phyloP scores from a whole-genome alignment of 2,329 filamentous ascomycete species.

The Metarhizium humberi region DNA sequence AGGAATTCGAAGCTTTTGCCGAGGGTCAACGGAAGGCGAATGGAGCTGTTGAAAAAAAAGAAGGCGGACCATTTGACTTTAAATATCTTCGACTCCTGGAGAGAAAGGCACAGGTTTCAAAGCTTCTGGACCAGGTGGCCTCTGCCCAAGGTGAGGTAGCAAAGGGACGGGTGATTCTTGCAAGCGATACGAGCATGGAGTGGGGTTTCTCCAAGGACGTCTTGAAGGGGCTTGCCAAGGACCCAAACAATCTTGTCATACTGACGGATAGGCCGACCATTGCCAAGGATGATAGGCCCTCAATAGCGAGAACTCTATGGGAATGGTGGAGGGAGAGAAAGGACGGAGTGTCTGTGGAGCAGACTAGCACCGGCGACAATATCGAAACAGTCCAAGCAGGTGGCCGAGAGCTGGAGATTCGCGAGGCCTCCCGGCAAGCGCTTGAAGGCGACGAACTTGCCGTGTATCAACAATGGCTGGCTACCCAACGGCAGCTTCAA shows the following conservation, averaged over 20 bases:
- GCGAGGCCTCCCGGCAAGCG: constrained; percentile 51
- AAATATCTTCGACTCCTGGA: constrained; percentile 77
- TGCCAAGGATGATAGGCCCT: constrained; percentile 32
- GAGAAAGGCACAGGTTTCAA: constrained; percentile 68
- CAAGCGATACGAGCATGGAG: constrained; percentile 80
- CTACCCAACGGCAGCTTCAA: constrained; percentile 78
- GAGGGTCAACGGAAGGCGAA: constrained; percentile 40
- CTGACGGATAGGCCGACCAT: constrained; percentile 65
- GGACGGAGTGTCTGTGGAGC: constrained; percentile 53
- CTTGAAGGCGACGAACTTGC: constrained; percentile 68
- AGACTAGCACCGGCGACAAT: constrained; percentile 42
- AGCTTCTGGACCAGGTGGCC: constrained; percentile 42
- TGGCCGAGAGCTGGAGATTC: constrained; percentile 52
- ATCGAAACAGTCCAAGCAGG: constrained; percentile 59
- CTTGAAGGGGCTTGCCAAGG: constrained; percentile 62
- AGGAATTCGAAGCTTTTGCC: constrained; percentile 73
- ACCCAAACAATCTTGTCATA: constrained; percentile 75
- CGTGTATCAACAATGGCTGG: constrained; percentile 86
- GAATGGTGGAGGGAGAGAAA: constrained; percentile 64
- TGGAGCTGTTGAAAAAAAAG: constrained; percentile 39
- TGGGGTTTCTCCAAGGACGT: constrained; percentile 91
- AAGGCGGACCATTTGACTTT: constrained; percentile 78
- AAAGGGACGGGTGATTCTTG: constrained; percentile 68
- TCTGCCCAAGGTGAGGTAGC: constrained; percentile 30
- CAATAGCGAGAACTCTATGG: constrained; percentile 69